These are phyloP conservation scores for Lavandula angustifolia DNA, from an alignment of 257 asterid genomes.

Conservation along the genomic window DNA sequence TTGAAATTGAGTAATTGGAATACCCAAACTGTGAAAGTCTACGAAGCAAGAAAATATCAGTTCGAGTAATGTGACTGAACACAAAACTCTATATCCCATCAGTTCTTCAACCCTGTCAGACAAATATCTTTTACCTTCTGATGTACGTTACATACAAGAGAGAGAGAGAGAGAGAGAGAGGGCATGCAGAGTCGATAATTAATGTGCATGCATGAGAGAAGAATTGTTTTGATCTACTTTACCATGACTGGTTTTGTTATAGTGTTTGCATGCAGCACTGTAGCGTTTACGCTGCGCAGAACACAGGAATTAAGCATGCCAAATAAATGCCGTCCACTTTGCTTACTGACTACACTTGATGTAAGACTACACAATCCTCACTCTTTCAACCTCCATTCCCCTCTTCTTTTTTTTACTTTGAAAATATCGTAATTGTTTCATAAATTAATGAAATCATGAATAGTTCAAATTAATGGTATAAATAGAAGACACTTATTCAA, in stretches of 20 bases:
- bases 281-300: constrained; percentile 2
- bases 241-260: not conserved
- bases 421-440: no score
- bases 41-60: constrained; percentile 30
- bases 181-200: constrained; percentile 1
- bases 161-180: constrained; percentile 7
- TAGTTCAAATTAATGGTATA: no score
- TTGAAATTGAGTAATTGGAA: not conserved
- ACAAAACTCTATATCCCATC: constrained; percentile 27
- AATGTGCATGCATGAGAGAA: constrained; percentile 5
- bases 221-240: constrained; percentile 9
- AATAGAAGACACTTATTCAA: no score
- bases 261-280: constrained; percentile 5
- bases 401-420: not conserved
- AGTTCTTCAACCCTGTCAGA: constrained; percentile 28
- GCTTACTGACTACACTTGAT: constrained; percentile 31
- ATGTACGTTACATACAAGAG: constrained; percentile 37
- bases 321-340: constrained; percentile 28
- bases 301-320: constrained; percentile 3
- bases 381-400: not conserved
- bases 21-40: constrained; percentile 7
- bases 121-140: constrained; percentile 46
- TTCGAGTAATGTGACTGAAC: constrained; percentile 41
- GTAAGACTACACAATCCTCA: constrained; percentile 19
- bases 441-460: no score